Evolutionary conservation across 2,329 filamentous ascomycete species (phyloP).

Genomic region (Lomentospora prolificans): DNA sequence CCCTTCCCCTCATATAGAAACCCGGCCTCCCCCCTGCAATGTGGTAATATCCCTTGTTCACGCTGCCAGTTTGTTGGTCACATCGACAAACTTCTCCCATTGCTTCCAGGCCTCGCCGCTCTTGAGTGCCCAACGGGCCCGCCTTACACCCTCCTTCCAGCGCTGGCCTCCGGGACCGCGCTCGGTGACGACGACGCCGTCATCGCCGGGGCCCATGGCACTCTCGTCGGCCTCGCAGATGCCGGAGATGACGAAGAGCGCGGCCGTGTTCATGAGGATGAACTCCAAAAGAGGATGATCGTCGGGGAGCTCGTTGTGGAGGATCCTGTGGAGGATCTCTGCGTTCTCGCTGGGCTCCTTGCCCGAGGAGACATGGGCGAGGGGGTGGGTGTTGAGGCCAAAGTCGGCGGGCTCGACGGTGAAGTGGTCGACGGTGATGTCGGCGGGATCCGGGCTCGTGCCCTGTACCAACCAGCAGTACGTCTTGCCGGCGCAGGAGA

Average conservation of each 20-base stretch:
- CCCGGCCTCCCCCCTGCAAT: no score
- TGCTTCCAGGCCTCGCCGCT: constrained; percentile 79
- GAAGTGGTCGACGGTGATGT: constrained; percentile 62
- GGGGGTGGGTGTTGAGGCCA: constrained; percentile 64
- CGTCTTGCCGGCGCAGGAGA: constrained; percentile 81
- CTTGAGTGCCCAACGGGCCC: constrained; percentile 78
- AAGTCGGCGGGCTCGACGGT: constrained; percentile 76
- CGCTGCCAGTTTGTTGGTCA: constrained; percentile 51
- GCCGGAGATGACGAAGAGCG: constrained; percentile 75
- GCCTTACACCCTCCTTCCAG: constrained; percentile 90
- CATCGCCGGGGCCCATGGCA: constrained; percentile 69
- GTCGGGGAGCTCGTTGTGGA: constrained; percentile 60
- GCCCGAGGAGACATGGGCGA: constrained; percentile 71
- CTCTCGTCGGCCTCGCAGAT: constrained; percentile 77
- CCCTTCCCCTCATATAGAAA: no score
- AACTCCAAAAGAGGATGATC: constrained; percentile 87
- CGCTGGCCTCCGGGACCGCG: constrained; percentile 74
- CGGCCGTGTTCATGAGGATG: constrained; percentile 87
- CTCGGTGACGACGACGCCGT: constrained; percentile 71
- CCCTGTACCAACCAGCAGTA: constrained; percentile 71
- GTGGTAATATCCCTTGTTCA: neutral
- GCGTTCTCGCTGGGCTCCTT: constrained; percentile 85
- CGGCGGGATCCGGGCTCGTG: constrained; percentile 28
- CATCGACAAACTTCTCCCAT: constrained; percentile 75
- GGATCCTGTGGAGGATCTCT: constrained; percentile 65